Evolutionary conservation across 371 early-diverging fungal genomes (phyloP), one percentile per base, ranked within the genome.

Genomic region (Entomophthora muscae): DNA sequence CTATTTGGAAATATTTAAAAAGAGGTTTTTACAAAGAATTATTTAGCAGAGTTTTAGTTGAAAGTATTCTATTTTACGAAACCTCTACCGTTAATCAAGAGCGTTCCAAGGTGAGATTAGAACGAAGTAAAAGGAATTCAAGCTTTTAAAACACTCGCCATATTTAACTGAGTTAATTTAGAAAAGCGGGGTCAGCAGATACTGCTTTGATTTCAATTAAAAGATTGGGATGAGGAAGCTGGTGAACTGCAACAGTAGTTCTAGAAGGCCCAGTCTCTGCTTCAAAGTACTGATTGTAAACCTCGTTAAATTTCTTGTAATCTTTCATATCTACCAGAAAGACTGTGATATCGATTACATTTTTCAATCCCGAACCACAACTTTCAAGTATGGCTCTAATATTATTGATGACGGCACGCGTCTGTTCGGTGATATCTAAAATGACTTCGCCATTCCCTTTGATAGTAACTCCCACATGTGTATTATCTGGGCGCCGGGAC

Each of bases 291-390:
- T 72, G 53, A 64, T 79, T 79, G 67, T 79, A 79, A 51, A 78
- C 80, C 65, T 78, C 75, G 64, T 83, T 84, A 69, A 81, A 78
- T 2, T 66, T 80, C 12, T 68, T 68, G 70, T 83, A 84, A 67
- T 84, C 74, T 57, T 72, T 67, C 85, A 85, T 85, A 68, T 85
- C 69, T 22, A 78, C 76, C 53, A 85, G 71, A 68, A 85, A 85
- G 29, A 83, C 79, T 23, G 81, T 83, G 70, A 85, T 63, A 69
- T 85, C 85, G 12, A 83, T 72, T 17, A 85, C 52, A 57, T 83
- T 66, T 52, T 70, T 73, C 33, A 85, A 68, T 22, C 69, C 68
- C 2, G 76, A 75, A 23, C 79, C 80, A 5, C 70, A 67, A 3
- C 73, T 66, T 64, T 74, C 55, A 24, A 84, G 69, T 58, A 84